phyloP scores from a whole-genome alignment of 1,284 basidiomycete species.

The Xanthoconium separans region DNA sequence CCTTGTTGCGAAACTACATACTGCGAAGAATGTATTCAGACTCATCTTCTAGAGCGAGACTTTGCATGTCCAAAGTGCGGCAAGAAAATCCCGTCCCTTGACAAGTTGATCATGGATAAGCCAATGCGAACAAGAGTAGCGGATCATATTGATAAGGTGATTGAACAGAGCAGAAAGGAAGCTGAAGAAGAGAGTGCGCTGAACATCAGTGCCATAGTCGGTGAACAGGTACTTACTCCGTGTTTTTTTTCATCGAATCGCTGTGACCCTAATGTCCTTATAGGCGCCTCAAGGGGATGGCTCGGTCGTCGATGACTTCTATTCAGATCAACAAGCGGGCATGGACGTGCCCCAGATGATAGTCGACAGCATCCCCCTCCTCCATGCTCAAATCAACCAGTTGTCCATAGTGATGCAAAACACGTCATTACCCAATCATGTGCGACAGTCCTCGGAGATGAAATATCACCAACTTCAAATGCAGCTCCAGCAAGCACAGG shows the following conservation, averaged over 20 bases:
- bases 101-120: slow-evolving; percentile 80
- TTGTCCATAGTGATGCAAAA: slow-evolving; percentile 76
- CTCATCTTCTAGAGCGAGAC: slow-evolving; percentile 87
- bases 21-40: slow-evolving; percentile 95
- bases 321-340: slow-evolving; percentile 60
- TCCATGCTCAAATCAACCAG: slow-evolving; percentile 77
- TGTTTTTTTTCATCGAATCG: neutral
- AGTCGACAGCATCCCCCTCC: slow-evolving; percentile 68
- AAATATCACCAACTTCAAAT: slow-evolving; percentile 75
- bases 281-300: slow-evolving; percentile 30
- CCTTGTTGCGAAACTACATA: slow-evolving; percentile 90
- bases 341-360: slow-evolving; percentile 71
- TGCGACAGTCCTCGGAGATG: slow-evolving; percentile 75
- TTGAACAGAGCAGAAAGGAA: slow-evolving; percentile 80
- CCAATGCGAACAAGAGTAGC: slow-evolving; percentile 72
- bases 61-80: slow-evolving; percentile 89
- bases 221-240: slow-evolving; percentile 26
- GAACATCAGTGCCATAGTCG: neutral
- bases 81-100: slow-evolving; percentile 81
- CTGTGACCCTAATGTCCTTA: slow-evolving; percentile 6
- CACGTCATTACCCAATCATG: slow-evolving; percentile 61
- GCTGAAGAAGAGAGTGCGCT: slow-evolving; percentile 45
- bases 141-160: slow-evolving; percentile 81
- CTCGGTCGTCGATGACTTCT: slow-evolving; percentile 55
- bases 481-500: slow-evolving; percentile 73